Evolutionary conservation across 2,329 filamentous ascomycete species (phyloP).

Genomic region (Escovopsis sp.): DNA sequence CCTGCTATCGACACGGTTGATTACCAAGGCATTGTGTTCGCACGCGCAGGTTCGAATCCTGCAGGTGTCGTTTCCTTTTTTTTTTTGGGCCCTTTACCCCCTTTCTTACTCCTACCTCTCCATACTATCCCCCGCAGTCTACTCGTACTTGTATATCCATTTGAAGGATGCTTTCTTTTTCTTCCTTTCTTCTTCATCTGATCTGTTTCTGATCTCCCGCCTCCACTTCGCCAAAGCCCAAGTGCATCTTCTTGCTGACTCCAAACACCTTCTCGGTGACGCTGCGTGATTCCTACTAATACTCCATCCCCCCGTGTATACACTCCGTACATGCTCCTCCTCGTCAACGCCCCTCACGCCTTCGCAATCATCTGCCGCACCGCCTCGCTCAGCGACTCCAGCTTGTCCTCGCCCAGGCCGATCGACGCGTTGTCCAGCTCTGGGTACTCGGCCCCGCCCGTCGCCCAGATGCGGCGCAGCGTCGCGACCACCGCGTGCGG

Average conservation of each 20-base stretch:
- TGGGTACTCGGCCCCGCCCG: constrained; percentile 56
- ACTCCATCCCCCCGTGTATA: background rate
- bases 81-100: no score
- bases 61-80: constrained; percentile 6
- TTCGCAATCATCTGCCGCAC: background rate
- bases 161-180: background rate
- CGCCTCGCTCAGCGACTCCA: constrained; percentile 25
- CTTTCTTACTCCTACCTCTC: background rate
- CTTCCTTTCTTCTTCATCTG: background rate
- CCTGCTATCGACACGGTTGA: constrained; percentile 4
- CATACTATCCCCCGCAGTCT: no score
- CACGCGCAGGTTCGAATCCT: constrained; percentile 8
- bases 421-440: constrained; percentile 50
- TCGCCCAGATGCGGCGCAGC: constrained; percentile 54
- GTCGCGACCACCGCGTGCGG: constrained; percentile 41
- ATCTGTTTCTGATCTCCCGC: background rate
- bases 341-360: no score
- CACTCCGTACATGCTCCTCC: background rate
- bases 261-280: no score
- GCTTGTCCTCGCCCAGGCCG: constrained; percentile 28
- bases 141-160: background rate
- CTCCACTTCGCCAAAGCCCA: background rate
- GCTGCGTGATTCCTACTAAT: no score
- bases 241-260: no score
- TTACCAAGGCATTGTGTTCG: constrained; percentile 7